Evolutionary conservation across 208 protist genomes (phyloP), one percentile per base, ranked within the genome.

Genomic region (Crithidia bombi): DNA sequence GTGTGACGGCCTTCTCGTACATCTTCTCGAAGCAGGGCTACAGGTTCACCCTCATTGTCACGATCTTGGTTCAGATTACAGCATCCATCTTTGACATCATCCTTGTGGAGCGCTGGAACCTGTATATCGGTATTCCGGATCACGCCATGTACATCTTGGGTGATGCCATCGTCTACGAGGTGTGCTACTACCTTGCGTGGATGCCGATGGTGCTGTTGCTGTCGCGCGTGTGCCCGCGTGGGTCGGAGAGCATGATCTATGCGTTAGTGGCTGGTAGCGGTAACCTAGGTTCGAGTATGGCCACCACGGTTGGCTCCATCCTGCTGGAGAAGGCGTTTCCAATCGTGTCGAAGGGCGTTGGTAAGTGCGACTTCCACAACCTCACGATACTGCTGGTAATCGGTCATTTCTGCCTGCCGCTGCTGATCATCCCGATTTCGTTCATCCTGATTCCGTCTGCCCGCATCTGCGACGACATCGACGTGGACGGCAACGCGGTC

Each of bases 221-320:
- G 39, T 89, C 88, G 4, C 88, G 86, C 47, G 70, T 92, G 21
- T 94, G 88, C 72, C 88, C 91, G 32, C 83, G 79, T 43, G 87
- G 83, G 36, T 82, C 87, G 54, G 85, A 95, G 73, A 75, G 65
- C 11, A 92, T 85, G 64, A 77, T 92, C 55, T 92, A 86, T 46
- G 83, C 90, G 25, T 69, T 95, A 5, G 70, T 95, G 38, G 90
- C 86, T 14, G 90, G 90, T 19, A 91, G 86, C 62, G 69, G 81
- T 17, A 91, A 92, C 70, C 81, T 95, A 41, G 90, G 85, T n/a
- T 65, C 73, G 69, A 58, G 67, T 21, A 79, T 86, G 21, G 69
- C 81, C 5, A 35, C 43, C 3, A 50, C 73, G 2, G 69, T 88
- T 39, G 88, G 83, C 10, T 69, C 73, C 35, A 33, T 87, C 14